These are phyloP conservation scores for Neoscytalidium dimidiatum DNA, from an alignment of 2,329 filamentous ascomycete species.

Conservation along the genomic window DNA sequence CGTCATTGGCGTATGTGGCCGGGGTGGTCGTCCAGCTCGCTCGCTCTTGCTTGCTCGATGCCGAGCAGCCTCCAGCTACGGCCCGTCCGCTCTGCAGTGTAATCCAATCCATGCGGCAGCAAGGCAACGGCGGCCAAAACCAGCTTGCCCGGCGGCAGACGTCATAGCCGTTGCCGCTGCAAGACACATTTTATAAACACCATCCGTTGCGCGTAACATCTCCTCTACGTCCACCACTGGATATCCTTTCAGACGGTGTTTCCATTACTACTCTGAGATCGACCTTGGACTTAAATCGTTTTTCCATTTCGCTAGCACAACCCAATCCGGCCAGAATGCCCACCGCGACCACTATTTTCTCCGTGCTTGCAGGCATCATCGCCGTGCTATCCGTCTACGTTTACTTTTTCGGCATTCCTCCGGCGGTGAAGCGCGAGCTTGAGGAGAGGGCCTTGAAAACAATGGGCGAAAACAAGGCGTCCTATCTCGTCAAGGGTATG, in stretches of 20 bases:
- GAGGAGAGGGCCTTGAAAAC: slow-evolving; percentile 50
- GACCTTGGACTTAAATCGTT: not conserved
- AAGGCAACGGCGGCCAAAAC: slow-evolving; percentile 1
- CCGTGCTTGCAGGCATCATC: slow-evolving; percentile 36
- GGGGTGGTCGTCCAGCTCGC: not conserved
- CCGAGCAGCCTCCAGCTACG: not conserved
- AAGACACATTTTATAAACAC: slow-evolving; percentile 1
- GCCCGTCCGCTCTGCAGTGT: not conserved
- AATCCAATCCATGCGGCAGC: not conserved
- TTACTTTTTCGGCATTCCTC: slow-evolving; percentile 52
- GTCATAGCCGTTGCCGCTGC: slow-evolving; percentile 1
- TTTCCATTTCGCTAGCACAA: not conserved
- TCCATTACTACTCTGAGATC: not conserved
- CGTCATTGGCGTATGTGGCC: not conserved
- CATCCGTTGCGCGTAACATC: not conserved
- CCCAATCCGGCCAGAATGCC: slow-evolving; percentile 14
- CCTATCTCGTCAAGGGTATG: slow-evolving; percentile 42
- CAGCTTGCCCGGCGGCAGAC: slow-evolving; percentile 7
- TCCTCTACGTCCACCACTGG: not conserved
- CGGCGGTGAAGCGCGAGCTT: slow-evolving; percentile 48
- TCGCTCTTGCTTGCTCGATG: not conserved
- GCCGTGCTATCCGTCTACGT: slow-evolving; percentile 41
- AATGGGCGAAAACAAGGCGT: slow-evolving; percentile 56
- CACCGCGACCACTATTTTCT: slow-evolving; percentile 28
- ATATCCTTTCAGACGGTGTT: not conserved